Conservation (phyloP, 2,329 filamentous ascomycete genomes). For the Juglanconis sp. region DNA sequence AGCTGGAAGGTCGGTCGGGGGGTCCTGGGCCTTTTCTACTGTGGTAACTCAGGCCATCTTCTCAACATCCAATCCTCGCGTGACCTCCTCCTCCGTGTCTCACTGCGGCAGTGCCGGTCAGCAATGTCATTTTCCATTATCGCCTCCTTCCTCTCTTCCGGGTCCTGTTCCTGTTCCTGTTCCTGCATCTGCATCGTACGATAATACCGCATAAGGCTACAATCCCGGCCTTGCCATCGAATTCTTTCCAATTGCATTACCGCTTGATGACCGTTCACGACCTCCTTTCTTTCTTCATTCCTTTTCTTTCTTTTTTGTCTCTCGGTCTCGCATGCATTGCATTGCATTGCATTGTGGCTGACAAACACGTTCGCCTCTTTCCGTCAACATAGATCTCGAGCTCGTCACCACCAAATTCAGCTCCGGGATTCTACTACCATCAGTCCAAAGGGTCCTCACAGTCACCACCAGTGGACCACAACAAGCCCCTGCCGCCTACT, state of each 20-base stretch:
- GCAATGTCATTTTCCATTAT: no score
- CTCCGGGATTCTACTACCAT: constrained; percentile 13
- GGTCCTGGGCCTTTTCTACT: no score
- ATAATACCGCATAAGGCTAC: background rate
- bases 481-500: constrained; percentile 57
- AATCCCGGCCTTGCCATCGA: background rate
- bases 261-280: background rate
- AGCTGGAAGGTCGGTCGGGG: background rate
- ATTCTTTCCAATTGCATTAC: background rate
- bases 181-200: constrained; percentile 1
- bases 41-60: background rate
- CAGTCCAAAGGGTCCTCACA: constrained; percentile 25
- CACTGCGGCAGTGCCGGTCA: no score
- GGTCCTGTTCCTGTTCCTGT: background rate
- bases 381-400: constrained; percentile 21
- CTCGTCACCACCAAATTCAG: constrained; percentile 32
- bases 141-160: background rate
- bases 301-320: background rate
- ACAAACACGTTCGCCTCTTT: constrained; percentile 19
- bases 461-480: constrained; percentile 41
- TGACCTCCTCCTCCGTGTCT: background rate
- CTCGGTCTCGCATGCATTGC: background rate
- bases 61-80: background rate
- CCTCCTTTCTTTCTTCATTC: background rate
- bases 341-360: constrained; percentile 16